Evolutionary conservation across 2,329 filamentous ascomycete species (phyloP), one percentile per base, ranked within the genome.

Genomic region (Diaporthe vexans): DNA sequence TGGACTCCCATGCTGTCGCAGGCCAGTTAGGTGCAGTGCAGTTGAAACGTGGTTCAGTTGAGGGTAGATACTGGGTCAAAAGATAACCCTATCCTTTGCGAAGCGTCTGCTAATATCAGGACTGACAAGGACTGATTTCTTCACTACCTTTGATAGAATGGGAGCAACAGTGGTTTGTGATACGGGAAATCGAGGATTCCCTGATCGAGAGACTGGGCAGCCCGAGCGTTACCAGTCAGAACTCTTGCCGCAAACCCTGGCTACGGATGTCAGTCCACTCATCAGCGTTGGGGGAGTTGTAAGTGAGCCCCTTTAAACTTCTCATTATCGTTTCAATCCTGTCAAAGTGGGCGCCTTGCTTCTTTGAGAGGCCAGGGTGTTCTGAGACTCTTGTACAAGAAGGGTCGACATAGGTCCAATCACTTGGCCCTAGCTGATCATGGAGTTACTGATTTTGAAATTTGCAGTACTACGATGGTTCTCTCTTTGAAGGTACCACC

Each of bases 211-310:
- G 4, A 46, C 57, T 33, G 21, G 54, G 21, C 26, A 43, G 19
- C 40, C 51, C 26, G 9, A 8, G 0, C 2, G 2, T 11, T 72
- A 56, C 26, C 57, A 46, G 40, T 46, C 46, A 33, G 70, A 72
- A 17, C 17, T 17, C 6, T 19, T 52, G 4, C 70, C 70, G 24
- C 15, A 29, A 52, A 11, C 21, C 15, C 29, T 65, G n/a, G 35
- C 48, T 10, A 56, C 35, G 15, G 33, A 29, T 10, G 1, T 7
- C n/a, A 57, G n/a, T 52, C 17, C 57, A 26, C 35, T 35, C 33
- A 72, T 72, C 26, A 37, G 26, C 9, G 70, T 72, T 37, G 70
- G 70, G 37, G 70, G 57, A 24, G 61, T 61, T 7, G 58, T 61
- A 46, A 61, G 58, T 61, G 3, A 59, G 24, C 57, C 17, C 21